phyloP scores from a whole-genome alignment of 1,139 yeast species.

The Trichomonascaceae sp. region DNA sequence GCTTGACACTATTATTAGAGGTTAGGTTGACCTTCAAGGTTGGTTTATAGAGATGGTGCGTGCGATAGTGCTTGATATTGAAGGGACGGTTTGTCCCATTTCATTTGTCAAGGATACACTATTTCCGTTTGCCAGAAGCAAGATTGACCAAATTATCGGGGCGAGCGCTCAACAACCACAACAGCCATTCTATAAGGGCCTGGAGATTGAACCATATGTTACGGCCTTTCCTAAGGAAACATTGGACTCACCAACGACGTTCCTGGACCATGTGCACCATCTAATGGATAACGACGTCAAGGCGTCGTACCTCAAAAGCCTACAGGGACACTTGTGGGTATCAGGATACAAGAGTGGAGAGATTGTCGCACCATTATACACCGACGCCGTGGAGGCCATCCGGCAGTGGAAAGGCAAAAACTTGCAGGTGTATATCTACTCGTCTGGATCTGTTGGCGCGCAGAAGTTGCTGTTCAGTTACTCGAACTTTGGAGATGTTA shows the following conservation, averaged over 20 bases:
- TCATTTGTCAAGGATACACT: conserved; percentile 68
- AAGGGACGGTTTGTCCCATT: conserved; percentile 88
- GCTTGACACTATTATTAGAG: too few species aligned
- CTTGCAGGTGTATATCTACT: conserved; percentile 49
- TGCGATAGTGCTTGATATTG: conserved; percentile 57
- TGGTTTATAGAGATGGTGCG: too few species aligned
- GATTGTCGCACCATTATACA: conserved; percentile 62
- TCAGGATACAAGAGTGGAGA: conserved; percentile 64
- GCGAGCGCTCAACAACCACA: too few species aligned
- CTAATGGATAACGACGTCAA: conserved; percentile 60
- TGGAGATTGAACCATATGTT: conserved; percentile 22
- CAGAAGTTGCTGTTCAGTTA: conserved; percentile 65
- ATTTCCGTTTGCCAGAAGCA: conserved; percentile 29
- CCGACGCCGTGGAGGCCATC: conserved; percentile 56
- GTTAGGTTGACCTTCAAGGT: too few species aligned
- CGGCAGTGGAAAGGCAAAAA: conserved; percentile 13
- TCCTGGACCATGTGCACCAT: conserved; percentile 36
- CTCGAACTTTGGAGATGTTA: conserved; percentile 34
- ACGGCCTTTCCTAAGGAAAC: conserved; percentile 33
- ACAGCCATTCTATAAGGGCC: conserved; percentile 3
- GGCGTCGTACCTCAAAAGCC: conserved; percentile 59
- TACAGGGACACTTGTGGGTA: conserved; percentile 81
- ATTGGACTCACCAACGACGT: conserved; percentile 18
- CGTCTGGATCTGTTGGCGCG: conserved; percentile 85
- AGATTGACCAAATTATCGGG: conserved; percentile 11